Evolutionary conservation across 2,329 filamentous ascomycete genomes (phyloP), one percentile per base, ranked within the genome.

Genomic region (Lasiodiplodia hormozganensis): DNA sequence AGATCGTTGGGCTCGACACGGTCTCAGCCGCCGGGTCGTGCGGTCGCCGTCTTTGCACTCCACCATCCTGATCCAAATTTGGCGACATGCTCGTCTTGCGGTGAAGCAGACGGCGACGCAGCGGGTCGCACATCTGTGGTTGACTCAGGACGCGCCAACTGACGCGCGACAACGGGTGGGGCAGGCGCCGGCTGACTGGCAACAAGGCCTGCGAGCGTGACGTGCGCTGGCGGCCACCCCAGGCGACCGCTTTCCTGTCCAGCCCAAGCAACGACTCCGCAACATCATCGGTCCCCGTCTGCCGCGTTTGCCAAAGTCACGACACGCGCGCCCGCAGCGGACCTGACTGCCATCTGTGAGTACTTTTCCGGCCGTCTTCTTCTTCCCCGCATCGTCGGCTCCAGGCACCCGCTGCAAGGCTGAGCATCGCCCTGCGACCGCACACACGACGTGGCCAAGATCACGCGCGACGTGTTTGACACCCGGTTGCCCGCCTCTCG

Each of bases 341-440:
- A 25, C 11, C 25, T 7, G 25, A 14, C 28, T 23, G 31, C 38
- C 18, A 18, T 21, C 18, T 52, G 60, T 64, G 31, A 64, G 60
- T 64, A 2, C 60, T 38, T 31, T 25, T 31, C n/a, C 47, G 21
- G 4, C n/a, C 12, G 12, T 62, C n/a, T 10, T 18, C 43, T 12
- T n/a, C 38, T 28, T 52, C 23, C 31, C 18, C 14, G 34, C 60
- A 23, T 31, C 47, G 34, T 11, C 40, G 14, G 40, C 43, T 47
- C n/a, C 43, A 47, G 43, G 60, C 60, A 25, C 60, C 23, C 43
- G 60, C 28, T 36, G 28, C 28, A 31, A 25, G 60, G 43, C 60
- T 64, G 60, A 28, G 43, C 31, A n/a, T n/a, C 51, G 60, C 43
- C n/a, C 60, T 21, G 60, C 47, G 60, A 52, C 60, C 60, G 60